Conservation (phyloP, 2,329 filamentous ascomycete species). For the Nemania serpens region DNA sequence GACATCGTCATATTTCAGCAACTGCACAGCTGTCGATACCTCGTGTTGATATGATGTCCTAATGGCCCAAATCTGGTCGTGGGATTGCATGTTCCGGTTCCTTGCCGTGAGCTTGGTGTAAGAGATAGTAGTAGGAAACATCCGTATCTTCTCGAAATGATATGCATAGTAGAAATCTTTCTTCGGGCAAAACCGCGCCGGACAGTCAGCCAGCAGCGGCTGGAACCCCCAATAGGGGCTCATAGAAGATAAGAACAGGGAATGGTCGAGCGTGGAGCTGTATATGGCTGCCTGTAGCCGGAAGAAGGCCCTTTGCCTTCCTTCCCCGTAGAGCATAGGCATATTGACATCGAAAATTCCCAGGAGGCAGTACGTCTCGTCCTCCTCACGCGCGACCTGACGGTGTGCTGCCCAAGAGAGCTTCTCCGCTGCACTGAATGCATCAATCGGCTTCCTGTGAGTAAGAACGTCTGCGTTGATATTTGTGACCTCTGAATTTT, state of each 20-base stretch:
- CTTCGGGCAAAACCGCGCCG: constrained; percentile 1
- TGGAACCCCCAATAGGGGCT: background rate
- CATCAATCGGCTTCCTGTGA: background rate
- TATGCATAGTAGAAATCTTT: background rate
- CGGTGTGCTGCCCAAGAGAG: background rate
- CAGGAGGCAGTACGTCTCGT: background rate
- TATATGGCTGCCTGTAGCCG: constrained; percentile 3
- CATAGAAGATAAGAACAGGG: background rate
- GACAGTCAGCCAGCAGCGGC: constrained; percentile 1
- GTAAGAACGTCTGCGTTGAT: constrained; percentile 1
- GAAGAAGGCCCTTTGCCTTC: background rate
- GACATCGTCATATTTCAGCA: background rate
- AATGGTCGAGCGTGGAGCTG: background rate
- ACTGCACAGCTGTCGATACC: background rate
- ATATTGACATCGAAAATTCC: background rate
- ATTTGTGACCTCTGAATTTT: background rate
- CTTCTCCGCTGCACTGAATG: background rate
- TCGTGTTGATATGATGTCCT: background rate
- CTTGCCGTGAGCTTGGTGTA: background rate
- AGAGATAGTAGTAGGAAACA: background rate
- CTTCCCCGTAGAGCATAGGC: background rate
- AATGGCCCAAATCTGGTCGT: background rate
- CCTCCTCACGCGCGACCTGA: background rate
- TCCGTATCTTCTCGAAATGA: background rate
- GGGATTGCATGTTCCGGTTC: background rate